Percentiles rank a stretch among this genome's conserved stretches.
Conservation (phyloP, 768 basidiomycete species). For the Lactifluus subvellereus region DNA sequence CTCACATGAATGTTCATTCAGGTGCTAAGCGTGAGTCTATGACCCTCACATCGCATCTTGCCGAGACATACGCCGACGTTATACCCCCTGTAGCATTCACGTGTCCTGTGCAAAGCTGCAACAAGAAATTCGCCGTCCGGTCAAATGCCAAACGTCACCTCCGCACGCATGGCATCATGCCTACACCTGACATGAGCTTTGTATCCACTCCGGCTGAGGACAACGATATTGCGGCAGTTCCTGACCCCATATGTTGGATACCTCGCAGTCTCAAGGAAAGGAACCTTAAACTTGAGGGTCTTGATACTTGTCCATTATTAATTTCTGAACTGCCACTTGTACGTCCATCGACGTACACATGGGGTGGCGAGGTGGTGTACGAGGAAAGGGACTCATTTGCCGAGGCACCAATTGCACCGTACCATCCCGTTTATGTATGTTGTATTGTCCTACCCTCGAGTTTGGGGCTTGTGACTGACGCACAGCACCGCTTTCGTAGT, state of each 20-base stretch:
- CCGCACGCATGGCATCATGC: constrained; percentile 61
- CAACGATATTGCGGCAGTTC: constrained; percentile 31
- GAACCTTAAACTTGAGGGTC: constrained; percentile 30
- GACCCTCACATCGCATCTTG: background rate
- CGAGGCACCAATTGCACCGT: constrained; percentile 30
- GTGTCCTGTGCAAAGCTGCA: constrained; percentile 57
- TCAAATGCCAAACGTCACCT: constrained; percentile 79
- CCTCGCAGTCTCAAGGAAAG: constrained; percentile 32
- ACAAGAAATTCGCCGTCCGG: constrained; percentile 66
- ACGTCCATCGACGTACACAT: constrained; percentile 30
- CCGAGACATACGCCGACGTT: background rate
- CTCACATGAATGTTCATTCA: constrained; percentile 50
- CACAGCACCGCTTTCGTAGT: constrained; percentile 25
- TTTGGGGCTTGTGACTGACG: constrained; percentile 2
- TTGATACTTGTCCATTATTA: constrained; percentile 31
- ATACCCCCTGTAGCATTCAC: constrained; percentile 30
- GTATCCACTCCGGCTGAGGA: constrained; percentile 37
- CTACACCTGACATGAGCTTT: constrained; percentile 43
- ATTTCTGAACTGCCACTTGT: constrained; percentile 36
- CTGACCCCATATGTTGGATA: constrained; percentile 34
- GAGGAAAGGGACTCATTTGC: constrained; percentile 35
- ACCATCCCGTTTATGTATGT: constrained; percentile 34
- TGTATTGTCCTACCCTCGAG: background rate
- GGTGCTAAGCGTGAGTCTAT: constrained; percentile 44
- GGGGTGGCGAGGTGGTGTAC: constrained; percentile 29